Evolutionary conservation across 768 basidiomycete species (phyloP).

Genomic region (Lactarius sanguifluus): DNA sequence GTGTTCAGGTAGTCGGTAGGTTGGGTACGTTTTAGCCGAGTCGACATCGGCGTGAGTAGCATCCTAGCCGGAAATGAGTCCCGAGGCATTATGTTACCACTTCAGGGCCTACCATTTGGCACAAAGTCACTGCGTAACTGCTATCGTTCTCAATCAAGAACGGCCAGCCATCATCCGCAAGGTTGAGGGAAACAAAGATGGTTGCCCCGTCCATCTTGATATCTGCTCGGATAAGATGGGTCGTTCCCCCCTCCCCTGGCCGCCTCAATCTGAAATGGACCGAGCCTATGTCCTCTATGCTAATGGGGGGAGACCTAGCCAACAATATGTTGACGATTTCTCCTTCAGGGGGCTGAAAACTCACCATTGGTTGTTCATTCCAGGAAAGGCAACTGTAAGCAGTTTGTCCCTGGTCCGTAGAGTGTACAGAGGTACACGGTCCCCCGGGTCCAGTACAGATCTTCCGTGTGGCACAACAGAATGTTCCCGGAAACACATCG

Average conservation of each 20-base stretch:
- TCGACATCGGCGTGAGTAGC: constrained; percentile 44
- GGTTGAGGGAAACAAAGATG: constrained; percentile 78
- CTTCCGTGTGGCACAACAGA: constrained; percentile 65
- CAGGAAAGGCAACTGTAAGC: constrained; percentile 83
- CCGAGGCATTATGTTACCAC: not conserved
- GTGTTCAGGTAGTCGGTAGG: constrained; percentile 59
- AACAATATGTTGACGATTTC: constrained; percentile 12
- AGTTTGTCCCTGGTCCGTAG: constrained; percentile 70
- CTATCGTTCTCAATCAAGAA: constrained; percentile 90
- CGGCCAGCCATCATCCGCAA: constrained; percentile 78
- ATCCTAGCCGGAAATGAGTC: constrained; percentile 31
- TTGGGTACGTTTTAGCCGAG: constrained; percentile 43
- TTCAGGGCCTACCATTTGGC: constrained; percentile 61
- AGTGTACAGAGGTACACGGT: constrained; percentile 65
- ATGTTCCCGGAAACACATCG: constrained; percentile 83
- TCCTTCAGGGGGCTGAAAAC: constrained; percentile 8
- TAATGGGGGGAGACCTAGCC: constrained; percentile 87
- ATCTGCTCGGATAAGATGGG: constrained; percentile 69
- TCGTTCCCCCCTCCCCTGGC: constrained; percentile 40
- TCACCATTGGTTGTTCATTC: constrained; percentile 75
- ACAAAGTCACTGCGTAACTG: constrained; percentile 63
- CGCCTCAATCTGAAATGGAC: constrained; percentile 69
- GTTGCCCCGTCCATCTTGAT: constrained; percentile 82
- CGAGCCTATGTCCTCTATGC: constrained; percentile 85
- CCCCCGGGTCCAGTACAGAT: constrained; percentile 61